These are phyloP conservation scores for Melanopsichium pennsylvanicum DNA, from an alignment of 1,284 basidiomycete species.

Conservation along the genomic window DNA sequence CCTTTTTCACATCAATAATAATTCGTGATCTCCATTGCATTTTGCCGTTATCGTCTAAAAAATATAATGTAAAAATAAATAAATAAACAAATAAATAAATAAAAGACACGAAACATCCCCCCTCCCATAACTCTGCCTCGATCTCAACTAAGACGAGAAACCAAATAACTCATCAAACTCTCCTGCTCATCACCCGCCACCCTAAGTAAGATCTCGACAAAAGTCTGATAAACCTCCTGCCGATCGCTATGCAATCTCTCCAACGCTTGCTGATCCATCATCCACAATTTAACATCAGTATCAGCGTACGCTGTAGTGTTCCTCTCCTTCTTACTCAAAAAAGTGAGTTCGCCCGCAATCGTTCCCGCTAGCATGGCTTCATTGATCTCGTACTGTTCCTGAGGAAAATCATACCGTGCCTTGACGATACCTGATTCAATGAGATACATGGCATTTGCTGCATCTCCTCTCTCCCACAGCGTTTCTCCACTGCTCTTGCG, in stretches of 20 bases:
- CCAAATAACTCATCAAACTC: slow-evolving; percentile 62
- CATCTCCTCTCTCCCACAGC: slow-evolving; percentile 78
- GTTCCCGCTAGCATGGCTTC: slow-evolving; percentile 65
- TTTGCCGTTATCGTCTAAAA: too few relatives aligned
- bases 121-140: too few relatives aligned
- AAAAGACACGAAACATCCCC: too few relatives aligned
- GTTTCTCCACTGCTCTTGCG: slow-evolving; percentile 72
- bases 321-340: slow-evolving; percentile 51
- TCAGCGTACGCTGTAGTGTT: slow-evolving; percentile 62
- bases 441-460: slow-evolving; percentile 70
- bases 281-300: slow-evolving; percentile 58
- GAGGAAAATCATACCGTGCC: slow-evolving; percentile 60
- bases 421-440: slow-evolving; percentile 64
- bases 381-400: slow-evolving; percentile 63
- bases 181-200: slow-evolving; percentile 63
- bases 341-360: slow-evolving; percentile 62
- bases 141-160: slow-evolving; percentile 52
- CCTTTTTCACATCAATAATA: too few relatives aligned
- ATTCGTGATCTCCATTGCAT: too few relatives aligned
- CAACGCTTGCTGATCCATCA: slow-evolving; percentile 41
- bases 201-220: slow-evolving; percentile 55
- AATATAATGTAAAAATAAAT: too few relatives aligned
- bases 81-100: too few relatives aligned
- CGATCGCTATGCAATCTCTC: slow-evolving; percentile 35
- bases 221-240: slow-evolving; percentile 32